Percentiles rank a stretch among this genome's conserved stretches.
Evolutionary conservation across 495 filamentous ascomycete genomes (phyloP).

Genomic region (Hypoxylon lienhwacheense): DNA sequence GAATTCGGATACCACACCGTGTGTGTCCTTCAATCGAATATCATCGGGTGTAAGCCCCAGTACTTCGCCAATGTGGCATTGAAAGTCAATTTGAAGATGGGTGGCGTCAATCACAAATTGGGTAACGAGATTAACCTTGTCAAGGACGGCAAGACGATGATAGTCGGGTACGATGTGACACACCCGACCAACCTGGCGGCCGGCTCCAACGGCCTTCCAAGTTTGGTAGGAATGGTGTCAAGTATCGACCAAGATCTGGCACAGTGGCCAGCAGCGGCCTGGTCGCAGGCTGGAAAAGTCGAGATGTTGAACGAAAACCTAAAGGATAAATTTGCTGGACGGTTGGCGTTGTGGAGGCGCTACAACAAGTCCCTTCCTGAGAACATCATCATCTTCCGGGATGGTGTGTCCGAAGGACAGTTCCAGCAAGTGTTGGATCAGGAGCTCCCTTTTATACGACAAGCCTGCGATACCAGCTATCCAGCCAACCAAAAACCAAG

Average conservation of each 20-base stretch:
- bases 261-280: constrained; percentile 70
- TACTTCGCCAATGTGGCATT: constrained; percentile 76
- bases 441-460: constrained; percentile 47
- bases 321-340: constrained; percentile 58
- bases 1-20: constrained; percentile 65
- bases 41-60: constrained; percentile 46
- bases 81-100: constrained; percentile 86
- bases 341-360: constrained; percentile 61
- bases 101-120: constrained; percentile 74
- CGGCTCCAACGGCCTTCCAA: constrained; percentile 56
- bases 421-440: constrained; percentile 64
- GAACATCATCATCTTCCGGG: constrained; percentile 84
- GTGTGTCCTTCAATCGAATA: constrained; percentile 58
- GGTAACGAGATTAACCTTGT: constrained; percentile 56
- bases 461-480: constrained; percentile 63
- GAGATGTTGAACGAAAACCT: constrained; percentile 64
- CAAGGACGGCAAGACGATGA: constrained; percentile 64
- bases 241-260: constrained; percentile 62
- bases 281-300: constrained; percentile 56
- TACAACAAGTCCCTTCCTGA: constrained; percentile 61
- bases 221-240: constrained; percentile 75
- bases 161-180: constrained; percentile 85
- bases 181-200: constrained; percentile 76
- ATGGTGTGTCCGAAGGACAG: constrained; percentile 88
- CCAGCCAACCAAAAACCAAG: constrained; percentile 54